These are phyloP conservation scores for Solanum megistacrolobum DNA, from an alignment of 257 asterid genomes.

Conservation along the genomic window DNA sequence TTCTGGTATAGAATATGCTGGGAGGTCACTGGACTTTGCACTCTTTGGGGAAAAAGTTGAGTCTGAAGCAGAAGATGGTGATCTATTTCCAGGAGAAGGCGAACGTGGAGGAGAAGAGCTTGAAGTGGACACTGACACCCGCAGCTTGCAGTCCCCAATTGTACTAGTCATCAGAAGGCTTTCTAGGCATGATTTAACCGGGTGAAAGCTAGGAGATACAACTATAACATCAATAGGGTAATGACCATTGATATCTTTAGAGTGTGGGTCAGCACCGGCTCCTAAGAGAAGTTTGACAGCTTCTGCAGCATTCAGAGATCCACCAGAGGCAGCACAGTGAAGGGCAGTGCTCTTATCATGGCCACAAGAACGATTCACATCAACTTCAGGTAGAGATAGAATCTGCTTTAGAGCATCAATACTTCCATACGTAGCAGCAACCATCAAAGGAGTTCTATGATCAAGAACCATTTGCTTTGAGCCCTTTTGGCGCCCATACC, in stretches of 20 bases:
- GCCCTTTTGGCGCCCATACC: constrained; percentile 75
- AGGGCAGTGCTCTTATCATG: constrained; percentile 12
- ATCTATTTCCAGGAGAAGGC: constrained; percentile 32
- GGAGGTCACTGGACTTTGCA: constrained; percentile 18
- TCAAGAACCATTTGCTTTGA: constrained; percentile 66
- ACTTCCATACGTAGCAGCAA: constrained; percentile 7
- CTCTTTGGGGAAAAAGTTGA: constrained; percentile 22
- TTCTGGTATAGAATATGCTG: constrained; percentile 22
- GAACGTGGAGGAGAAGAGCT: constrained; percentile 39
- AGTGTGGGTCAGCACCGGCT: constrained; percentile 5
- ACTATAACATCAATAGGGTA: constrained; percentile 2
- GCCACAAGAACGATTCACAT: constrained; percentile 3
- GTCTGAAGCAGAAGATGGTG: constrained; percentile 29
- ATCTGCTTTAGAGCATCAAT: constrained; percentile 3
- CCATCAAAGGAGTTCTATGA: constrained; percentile 56
- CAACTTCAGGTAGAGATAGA: constrained; percentile 4
- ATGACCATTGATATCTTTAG: not conserved
- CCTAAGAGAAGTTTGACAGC: not conserved
- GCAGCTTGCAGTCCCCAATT: constrained; percentile 16
- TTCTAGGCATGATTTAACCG: constrained; percentile 32
- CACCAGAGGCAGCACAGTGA: constrained; percentile 10
- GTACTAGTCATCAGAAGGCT: constrained; percentile 33
- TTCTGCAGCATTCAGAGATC: constrained; percentile 3
- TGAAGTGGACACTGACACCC: constrained; percentile 16
- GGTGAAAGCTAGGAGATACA: constrained; percentile 7